Evolutionary conservation across 2,329 filamentous ascomycete species (phyloP).

Genomic region (Curvularia sp.): DNA sequence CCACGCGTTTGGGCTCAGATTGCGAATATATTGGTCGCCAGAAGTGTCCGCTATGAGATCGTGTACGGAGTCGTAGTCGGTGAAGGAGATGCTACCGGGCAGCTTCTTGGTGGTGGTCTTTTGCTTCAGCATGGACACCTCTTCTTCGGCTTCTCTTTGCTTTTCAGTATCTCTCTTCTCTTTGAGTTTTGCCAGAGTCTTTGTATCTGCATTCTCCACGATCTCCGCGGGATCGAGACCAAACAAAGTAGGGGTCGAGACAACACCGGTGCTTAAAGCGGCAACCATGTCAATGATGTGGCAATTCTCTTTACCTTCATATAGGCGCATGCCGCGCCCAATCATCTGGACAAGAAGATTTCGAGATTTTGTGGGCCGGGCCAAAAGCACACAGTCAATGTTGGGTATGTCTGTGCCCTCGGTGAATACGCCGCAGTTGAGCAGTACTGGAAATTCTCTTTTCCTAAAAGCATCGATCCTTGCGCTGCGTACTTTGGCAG

Average conservation of each 20-base stretch:
- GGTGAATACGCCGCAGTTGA: constrained; percentile 96
- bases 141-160: constrained; percentile 49
- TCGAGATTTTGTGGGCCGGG: constrained; percentile 86
- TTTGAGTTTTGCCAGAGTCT: constrained; percentile 66
- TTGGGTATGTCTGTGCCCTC: constrained; percentile 98
- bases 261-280: constrained; percentile 79
- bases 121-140: constrained; percentile 74
- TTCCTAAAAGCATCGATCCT: constrained; percentile 77
- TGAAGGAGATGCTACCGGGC: constrained; percentile 71
- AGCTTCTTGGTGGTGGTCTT: constrained; percentile 29
- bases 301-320: constrained; percentile 82
- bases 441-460: constrained; percentile 80
- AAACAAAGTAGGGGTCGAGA: constrained; percentile 90
- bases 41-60: constrained; percentile 86
- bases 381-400: constrained; percentile 90
- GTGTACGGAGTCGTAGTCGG: constrained; percentile 89
- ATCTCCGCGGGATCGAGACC: constrained; percentile 85
- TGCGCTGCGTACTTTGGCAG: constrained; percentile 69
- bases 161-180: constrained; percentile 54
- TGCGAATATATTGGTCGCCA: constrained; percentile 78
- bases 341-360: constrained; percentile 98
- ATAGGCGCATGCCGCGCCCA: constrained; percentile 85
- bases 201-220: constrained; percentile 69
- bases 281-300: constrained; percentile 97
- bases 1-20: constrained; percentile 80